A percentile compares a stretch with the other conserved stretches of the same genome.
Evolutionary conservation across 768 basidiomycete genomes (phyloP).

Genomic region (Lentinula sp.): DNA sequence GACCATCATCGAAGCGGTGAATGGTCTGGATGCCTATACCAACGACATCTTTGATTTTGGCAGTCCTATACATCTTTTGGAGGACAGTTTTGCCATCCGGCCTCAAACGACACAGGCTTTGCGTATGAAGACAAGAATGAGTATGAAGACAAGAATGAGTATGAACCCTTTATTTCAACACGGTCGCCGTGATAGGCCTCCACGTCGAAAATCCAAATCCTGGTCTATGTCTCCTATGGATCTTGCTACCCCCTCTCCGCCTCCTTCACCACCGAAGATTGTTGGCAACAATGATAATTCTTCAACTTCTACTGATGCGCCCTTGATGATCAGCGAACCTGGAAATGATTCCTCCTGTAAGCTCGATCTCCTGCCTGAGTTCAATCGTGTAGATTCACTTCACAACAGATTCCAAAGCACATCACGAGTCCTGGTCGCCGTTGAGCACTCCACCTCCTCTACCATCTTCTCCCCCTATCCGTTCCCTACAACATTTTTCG

Average conservation of each 20-base stretch:
- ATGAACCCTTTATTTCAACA: background rate
- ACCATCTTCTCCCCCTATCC: background rate
- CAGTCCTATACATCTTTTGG: background rate
- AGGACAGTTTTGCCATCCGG: background rate
- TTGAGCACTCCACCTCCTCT: background rate
- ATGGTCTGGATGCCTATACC: background rate
- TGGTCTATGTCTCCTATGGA: background rate
- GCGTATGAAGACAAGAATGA: background rate
- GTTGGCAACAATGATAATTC: background rate
- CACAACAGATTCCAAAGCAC: no score
- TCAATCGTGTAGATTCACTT: no score
- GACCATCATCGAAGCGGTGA: background rate
- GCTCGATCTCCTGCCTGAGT: no score
- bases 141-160: background rate
- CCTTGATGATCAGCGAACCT: background rate
- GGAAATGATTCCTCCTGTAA: no score
- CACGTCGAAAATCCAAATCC: background rate
- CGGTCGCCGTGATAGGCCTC: background rate
- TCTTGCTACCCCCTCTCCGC: background rate
- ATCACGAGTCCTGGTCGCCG: background rate
- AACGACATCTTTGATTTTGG: background rate
- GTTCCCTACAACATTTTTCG: no score
- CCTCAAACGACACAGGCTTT: background rate
- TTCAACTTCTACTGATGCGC: background rate
- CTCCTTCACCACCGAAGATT: background rate